Percentiles rank a stretch among this genome's conserved stretches.
These are phyloP conservation scores for Zygosaccharomyces siamensis DNA, from an alignment of 805 yeast genomes.

Conservation along the genomic window DNA sequence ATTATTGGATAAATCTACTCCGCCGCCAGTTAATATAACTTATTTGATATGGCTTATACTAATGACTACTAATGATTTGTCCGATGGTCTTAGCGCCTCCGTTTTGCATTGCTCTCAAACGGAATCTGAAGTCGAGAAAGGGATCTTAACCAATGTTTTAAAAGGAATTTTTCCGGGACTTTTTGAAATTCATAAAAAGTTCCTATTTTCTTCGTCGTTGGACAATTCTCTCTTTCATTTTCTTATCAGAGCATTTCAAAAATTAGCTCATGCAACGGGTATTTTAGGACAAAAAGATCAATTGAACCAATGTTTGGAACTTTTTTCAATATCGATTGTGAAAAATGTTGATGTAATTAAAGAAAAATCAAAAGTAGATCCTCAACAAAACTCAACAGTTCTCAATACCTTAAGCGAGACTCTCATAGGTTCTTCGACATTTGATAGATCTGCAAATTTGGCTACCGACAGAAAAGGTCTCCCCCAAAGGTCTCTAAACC, in stretches of 20 bases:
- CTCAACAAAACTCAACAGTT: slow-evolving; percentile 11
- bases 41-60: slow-evolving; percentile 59
- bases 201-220: slow-evolving; percentile 54
- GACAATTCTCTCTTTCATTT: slow-evolving; percentile 67
- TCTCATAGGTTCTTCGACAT: slow-evolving; percentile 10
- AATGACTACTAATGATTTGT: slow-evolving; percentile 46
- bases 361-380: slow-evolving; percentile 2
- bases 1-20: slow-evolving; percentile 71
- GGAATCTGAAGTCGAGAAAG: slow-evolving; percentile 10
- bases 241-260: slow-evolving; percentile 69
- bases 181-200: slow-evolving; percentile 44
- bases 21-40: slow-evolving; percentile 62
- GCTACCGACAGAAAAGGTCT: slow-evolving; percentile 14
- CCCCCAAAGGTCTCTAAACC: slow-evolving; percentile 47
- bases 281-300: slow-evolving; percentile 52
- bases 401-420: slow-evolving; percentile 25
- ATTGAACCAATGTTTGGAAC: slow-evolving; percentile 52
- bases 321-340: slow-evolving; percentile 45
- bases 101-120: slow-evolving; percentile 40
- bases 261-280: slow-evolving; percentile 78
- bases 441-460: background rate
- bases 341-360: slow-evolving; percentile 44
- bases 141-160: slow-evolving; percentile 24
- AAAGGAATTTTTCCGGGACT: slow-evolving; percentile 38
- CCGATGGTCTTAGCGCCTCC: slow-evolving; percentile 54